Conservation (phyloP, 2,329 filamentous ascomycete species). For the Penicillium sp. region DNA sequence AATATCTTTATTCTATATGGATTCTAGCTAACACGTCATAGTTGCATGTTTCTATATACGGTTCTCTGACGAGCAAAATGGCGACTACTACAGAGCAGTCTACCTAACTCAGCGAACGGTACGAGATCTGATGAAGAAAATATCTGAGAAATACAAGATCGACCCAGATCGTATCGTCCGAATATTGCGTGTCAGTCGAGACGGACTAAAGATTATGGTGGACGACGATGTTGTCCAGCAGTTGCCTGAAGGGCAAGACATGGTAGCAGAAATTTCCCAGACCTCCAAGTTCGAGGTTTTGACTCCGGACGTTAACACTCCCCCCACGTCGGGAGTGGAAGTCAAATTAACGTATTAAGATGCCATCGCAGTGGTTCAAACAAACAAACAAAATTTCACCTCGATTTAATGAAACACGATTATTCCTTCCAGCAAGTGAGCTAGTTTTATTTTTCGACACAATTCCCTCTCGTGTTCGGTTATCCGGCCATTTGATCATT, state of each 20-base stretch:
- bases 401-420: background rate
- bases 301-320: constrained; percentile 19
- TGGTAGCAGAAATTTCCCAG: constrained; percentile 69
- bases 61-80: constrained; percentile 49
- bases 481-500: constrained; percentile 15
- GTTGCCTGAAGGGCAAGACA: constrained; percentile 85
- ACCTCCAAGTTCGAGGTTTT: constrained; percentile 39
- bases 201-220: constrained; percentile 76
- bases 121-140: constrained; percentile 66
- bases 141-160: constrained; percentile 76
- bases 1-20: background rate
- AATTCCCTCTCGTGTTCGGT: constrained; percentile 14
- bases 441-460: background rate
- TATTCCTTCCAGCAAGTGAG: background rate
- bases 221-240: constrained; percentile 86
- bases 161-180: constrained; percentile 68
- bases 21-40: constrained; percentile 32
- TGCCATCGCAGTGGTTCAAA: constrained; percentile 38
- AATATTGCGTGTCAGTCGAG: constrained; percentile 67
- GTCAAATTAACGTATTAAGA: constrained; percentile 52
- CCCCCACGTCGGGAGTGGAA: constrained; percentile 35
- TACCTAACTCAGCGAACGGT: constrained; percentile 77
- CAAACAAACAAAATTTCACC: constrained; percentile 27
- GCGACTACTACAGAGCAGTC: constrained; percentile 74
- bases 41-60: constrained; percentile 87